Base-by-base conservation (phyloP, 116 monocot species). In the Iris pallida region DNA sequence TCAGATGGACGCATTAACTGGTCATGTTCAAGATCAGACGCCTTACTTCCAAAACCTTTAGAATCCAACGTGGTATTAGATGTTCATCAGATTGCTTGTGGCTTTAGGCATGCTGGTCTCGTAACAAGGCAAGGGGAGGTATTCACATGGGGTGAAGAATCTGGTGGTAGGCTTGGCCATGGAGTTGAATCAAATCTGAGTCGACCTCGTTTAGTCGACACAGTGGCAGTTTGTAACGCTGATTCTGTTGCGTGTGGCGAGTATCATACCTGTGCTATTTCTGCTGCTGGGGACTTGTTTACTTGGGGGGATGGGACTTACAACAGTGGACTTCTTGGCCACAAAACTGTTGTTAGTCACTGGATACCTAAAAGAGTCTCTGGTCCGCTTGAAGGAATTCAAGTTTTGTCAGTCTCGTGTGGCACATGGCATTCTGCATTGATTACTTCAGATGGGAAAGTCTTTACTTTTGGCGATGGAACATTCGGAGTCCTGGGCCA, bases 401-500 rank as follows among this genome's bases (percentile, higher is more conserved):
- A 76, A 48, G 87, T 91, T 45, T 19, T 82, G 17, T 84, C 69
- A 17, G 70, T 91, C 55, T 74, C 91, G 43, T 87, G 87, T 68
- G 87, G 91, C 10, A 79, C 87, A 54, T 87, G 91, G 91, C 91
- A 91, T 69, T 74, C 91, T 18, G 91, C 87, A 43, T 55, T 91
- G 10, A 57, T 64, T 64, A 87, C 87, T 20, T 75, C 66, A 3
- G 75, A 59, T 75, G 84, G 87, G 30, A 84, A 80, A 71, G 42
- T 91, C 45, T 91, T 71, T 61, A 91, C 91, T 40, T 84, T 87
- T 75, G 91, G 91, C 13, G 91, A 91, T 53, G 91, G 91, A 42
- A 72, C 80, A 15, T 91, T 91, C 61, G 91, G 91, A 64, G 81
- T 64, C 45, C 62, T 91, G 51, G 91, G 91, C 3, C 91, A 91